A percentile compares a stretch with the other conserved stretches of the same genome.
These are phyloP conservation scores for Vitellaria paradoxa DNA, from an alignment of 179 eudicot species.

Conservation along the genomic window DNA sequence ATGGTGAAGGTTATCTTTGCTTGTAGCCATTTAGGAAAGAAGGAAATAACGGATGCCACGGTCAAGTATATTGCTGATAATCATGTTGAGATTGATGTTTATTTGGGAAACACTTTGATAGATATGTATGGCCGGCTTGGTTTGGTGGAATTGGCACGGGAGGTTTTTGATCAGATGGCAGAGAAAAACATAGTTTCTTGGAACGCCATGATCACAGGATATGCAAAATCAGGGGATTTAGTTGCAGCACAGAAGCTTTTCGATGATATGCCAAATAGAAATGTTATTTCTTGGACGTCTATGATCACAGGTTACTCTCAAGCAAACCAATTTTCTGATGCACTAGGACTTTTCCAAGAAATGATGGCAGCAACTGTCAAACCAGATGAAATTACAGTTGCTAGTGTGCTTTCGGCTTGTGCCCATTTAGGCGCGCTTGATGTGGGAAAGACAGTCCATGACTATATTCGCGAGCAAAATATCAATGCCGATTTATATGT, in stretches of 20 bases:
- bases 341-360: constrained; percentile 41
- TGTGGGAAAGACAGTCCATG: constrained; percentile 48
- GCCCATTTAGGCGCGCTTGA: constrained; percentile 57
- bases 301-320: constrained; percentile 59
- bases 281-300: constrained; percentile 71
- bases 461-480: constrained; percentile 30
- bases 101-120: constrained; percentile 66
- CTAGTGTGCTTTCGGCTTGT: constrained; percentile 61
- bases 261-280: constrained; percentile 60
- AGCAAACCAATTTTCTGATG: constrained; percentile 37
- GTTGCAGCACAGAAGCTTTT: constrained; percentile 43
- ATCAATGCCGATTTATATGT: constrained; percentile 51
- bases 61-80: constrained; percentile 46
- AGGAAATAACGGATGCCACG: constrained; percentile 40
- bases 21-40: constrained; percentile 47
- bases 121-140: constrained; percentile 62
- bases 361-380: constrained; percentile 50
- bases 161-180: constrained; percentile 53
- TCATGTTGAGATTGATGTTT: constrained; percentile 46
- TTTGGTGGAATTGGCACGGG: constrained; percentile 36
- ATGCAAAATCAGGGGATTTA: constrained; percentile 52
- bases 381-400: constrained; percentile 49
- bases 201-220: constrained; percentile 59
- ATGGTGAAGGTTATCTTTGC: constrained; percentile 68
- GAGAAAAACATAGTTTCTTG: constrained; percentile 58